Base-by-base conservation (phyloP, 2,329 filamentous ascomycete species). In the Aureobasidium sp. region DNA sequence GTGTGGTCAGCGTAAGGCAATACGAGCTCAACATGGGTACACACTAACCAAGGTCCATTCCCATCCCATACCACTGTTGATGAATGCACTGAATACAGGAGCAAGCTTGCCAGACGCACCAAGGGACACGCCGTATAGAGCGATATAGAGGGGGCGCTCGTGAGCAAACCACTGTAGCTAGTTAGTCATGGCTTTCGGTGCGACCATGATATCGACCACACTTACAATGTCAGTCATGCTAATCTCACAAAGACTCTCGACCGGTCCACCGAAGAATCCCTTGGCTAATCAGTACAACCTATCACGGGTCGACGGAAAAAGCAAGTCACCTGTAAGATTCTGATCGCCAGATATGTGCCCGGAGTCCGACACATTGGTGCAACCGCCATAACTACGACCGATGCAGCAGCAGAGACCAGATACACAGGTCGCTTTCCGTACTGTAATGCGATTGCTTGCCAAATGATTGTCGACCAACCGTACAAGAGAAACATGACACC, bases 71-170 rank as follows among this genome's bases (percentile, higher is more conserved):
- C 74, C 74, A 50, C 81, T 75, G 47, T 74, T 74, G 64, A 83
- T 78, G 66, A 78, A 82, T 0, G 80, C 81, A 2, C 77, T 76
- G 27, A 81, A 69, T 7, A 83, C 65, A 2, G 80, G 80, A 8
- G 58, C 58, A 23, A 61, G 48, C n/a, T 61, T 61, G 15, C 58
- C 58, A 20, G 58, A 52, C 3, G 48, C 47, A 20, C 42, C 58
- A 9, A 61, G 29, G 7, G 0, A 60, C n/a, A 71, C 61, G 10
- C 68, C 69, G 52, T 72, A 72, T 6, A 69, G 56, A 8, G 65
- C 66, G 61, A 71, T 68, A 52, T 67, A 70, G 2, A 67, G 68
- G 2, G 67, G 68, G 15, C 70, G 62, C 55, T 71, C 69, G 44
- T 71, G 70, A 7, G 65, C 64, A 55, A 70, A 71, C 64, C 68